A percentile compares a stretch with the other conserved stretches of the same genome.
Conservation (phyloP, 2,329 filamentous ascomycete genomes). For the Coniella lustricola region DNA sequence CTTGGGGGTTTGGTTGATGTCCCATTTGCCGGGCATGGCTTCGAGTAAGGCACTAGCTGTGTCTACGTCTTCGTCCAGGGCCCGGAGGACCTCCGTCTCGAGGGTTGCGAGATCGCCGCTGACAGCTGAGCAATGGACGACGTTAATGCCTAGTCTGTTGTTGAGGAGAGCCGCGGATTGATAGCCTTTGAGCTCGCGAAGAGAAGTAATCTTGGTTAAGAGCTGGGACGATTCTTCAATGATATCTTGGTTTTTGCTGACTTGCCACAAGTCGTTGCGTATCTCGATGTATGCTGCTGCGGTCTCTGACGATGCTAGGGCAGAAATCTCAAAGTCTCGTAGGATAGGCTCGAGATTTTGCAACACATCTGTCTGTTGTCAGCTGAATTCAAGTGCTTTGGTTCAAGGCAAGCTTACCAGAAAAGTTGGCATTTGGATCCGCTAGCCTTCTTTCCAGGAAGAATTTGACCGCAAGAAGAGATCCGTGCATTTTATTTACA, state of each 20-base stretch:
- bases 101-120: conserved; percentile 18
- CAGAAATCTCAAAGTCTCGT: conserved; percentile 1
- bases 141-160: conserved; percentile 30
- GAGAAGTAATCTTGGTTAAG: background rate
- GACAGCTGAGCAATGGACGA: conserved; percentile 28
- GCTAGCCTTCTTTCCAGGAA: conserved; percentile 45
- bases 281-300: conserved; percentile 40
- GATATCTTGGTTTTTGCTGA: background rate
- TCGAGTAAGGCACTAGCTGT: conserved; percentile 36
- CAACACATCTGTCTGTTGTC: conserved; percentile 2
- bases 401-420: conserved; percentile 1
- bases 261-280: conserved; percentile 33
- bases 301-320: conserved; percentile 30
- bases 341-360: conserved; percentile 6
- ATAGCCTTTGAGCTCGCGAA: background rate
- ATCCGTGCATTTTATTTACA: conserved; percentile 52
- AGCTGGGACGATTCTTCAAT: background rate
- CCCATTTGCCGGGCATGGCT: conserved; percentile 27
- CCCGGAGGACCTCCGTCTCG: conserved; percentile 27
- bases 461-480: conserved; percentile 49
- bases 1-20: conserved; percentile 19
- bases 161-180: conserved; percentile 30
- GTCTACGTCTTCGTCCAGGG: conserved; percentile 33
- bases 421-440: background rate
- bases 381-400: background rate